A percentile compares a stretch with the other conserved stretches of the same genome.
phyloP scores from a whole-genome alignment of 345 rosid genomes.

The Ceriops decandra region DNA sequence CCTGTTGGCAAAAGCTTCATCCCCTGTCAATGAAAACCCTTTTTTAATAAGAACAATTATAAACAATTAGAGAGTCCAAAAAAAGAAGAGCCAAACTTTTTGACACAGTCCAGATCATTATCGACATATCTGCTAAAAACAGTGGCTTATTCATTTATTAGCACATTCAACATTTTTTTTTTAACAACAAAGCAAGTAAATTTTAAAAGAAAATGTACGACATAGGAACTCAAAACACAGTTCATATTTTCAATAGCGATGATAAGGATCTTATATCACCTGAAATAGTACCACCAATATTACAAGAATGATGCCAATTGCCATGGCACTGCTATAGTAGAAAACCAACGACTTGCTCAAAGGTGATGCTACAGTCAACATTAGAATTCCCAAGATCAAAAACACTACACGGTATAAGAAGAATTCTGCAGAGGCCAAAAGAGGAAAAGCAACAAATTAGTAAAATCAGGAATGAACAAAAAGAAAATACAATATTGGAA shows the following conservation, averaged over 20 bases:
- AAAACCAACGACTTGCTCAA: slow-evolving; percentile 76
- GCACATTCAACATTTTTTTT: background rate
- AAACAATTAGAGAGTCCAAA: background rate
- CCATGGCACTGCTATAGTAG: slow-evolving; percentile 92
- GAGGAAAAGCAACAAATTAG: slow-evolving; percentile 9
- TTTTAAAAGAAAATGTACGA: background rate
- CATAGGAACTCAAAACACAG: background rate
- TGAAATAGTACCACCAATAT: slow-evolving; percentile 80
- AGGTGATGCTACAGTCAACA: slow-evolving; percentile 57
- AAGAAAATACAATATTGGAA: background rate
- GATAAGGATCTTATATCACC: slow-evolving; percentile 35
- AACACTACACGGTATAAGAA: slow-evolving; percentile 60
- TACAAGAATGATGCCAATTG: slow-evolving; percentile 83
- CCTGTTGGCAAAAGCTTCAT: slow-evolving; percentile 95
- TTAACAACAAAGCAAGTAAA: background rate
- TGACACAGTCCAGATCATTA: too few relatives aligned
- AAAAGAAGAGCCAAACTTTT: background rate
- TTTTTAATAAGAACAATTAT: too few relatives aligned
- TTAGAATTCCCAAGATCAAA: slow-evolving; percentile 51
- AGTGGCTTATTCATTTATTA: background rate
- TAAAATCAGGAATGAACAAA: slow-evolving; percentile 2
- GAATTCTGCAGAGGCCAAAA: slow-evolving; percentile 49
- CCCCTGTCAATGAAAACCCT: slow-evolving; percentile 47
- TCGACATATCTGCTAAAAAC: background rate
- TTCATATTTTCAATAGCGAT: background rate